Base-by-base conservation (phyloP, 306 rosid species). In the Arachis hypogaea region DNA sequence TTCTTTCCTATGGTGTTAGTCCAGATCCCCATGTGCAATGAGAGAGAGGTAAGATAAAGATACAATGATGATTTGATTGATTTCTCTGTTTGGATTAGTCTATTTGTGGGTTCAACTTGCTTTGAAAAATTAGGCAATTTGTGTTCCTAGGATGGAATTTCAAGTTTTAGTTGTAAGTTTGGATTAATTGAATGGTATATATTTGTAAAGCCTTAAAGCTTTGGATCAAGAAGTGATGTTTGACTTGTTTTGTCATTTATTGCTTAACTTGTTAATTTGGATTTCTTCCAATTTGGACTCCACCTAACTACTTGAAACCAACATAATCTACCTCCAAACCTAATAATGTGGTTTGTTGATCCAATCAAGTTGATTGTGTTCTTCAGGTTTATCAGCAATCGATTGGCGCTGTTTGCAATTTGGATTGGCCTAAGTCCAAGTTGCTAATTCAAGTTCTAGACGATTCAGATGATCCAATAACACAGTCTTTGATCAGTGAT, bases 21-120 rank as follows among this genome's bases (percentile, higher is more conserved):
- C 47, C 98, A 93, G 91, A 93, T 93, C 79, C 98, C 98, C 80
- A 93, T 90, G 98, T 90, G 97, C 68, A 90, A 90, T 61, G 97
- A 93, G 78, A 90, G 61, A 63, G 97, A 93, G 96, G 98, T 90
- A 57, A 18, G 36, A 18, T 40, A 44, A 11, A 22, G 14, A 60
- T 36, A 18, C 58, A 55, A 55, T 56, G 5, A 56, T 52, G 58
- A 6, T n/a, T 5, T 11, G 4, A 11, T 14, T 52, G 7, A 4
- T 5, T 5, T 14, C 2, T 52, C 8, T 52, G 16, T 14, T 52
- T 52, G 58, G 58, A 52, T 14, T 14, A 52, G 29, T 11, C 16
- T 52, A 14, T 52, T 52, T 50, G 14, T 5, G 16, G 3, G 28
- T 52, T 52, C 29, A 52, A 52, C 12, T 8, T 46, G 51, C 9